Evolutionary conservation across 768 basidiomycete species (phyloP), one percentile per base, ranked within the genome.

Genomic region (Rhodotorula graminis): DNA sequence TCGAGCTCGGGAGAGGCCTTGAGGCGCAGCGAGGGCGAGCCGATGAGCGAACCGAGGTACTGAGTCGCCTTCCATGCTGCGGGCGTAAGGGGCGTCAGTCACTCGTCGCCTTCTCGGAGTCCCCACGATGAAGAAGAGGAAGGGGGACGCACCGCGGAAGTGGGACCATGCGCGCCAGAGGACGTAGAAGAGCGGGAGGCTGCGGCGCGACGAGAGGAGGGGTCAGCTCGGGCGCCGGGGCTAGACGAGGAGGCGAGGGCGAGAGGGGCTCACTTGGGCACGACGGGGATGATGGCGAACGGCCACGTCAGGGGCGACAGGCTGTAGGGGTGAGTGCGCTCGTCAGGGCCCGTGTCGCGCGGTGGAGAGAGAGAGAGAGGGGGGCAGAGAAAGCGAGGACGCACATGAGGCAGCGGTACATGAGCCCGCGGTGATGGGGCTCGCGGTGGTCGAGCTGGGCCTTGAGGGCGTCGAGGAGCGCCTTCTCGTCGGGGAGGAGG

Each of bases 111-210:
- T n/a, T n/a, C n/a, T n/a, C n/a, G n/a, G n/a, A n/a, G n/a, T n/a
- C n/a, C n/a, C n/a, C n/a, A 9, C 37, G 37, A 9, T 9, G 37
- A 18, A 15, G n/a, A 29, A n/a, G 21, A 14, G 21, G 2, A 14
- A 9, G 33, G 1, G 33, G 21, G 40, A 18, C 27, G 25, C 60
- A 61, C 60, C 37, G 52, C 59, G 52, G 55, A 18, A 82, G 64
- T 82, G 81, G 21, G 79, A 80, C 77, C 79, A 82, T n/a, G 81
- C 81, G 57, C 82, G 73, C 80, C 81, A 82, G 6, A 82, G 76
- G 44, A 81, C 81, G 79, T 81, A 81, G 77, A 82, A 81, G 60
- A 80, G 70, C 18, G 82, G 82, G 40, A 72, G 64, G 50, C 70
- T 69, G 65, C 25, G 15, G 33, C n/a, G 29, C 3, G 16, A 27